A percentile compares a stretch with the other conserved stretches of the same genome.
Evolutionary conservation across 2,329 filamentous ascomycete genomes (phyloP).

Genomic region (Colletotrichum coccodes): DNA sequence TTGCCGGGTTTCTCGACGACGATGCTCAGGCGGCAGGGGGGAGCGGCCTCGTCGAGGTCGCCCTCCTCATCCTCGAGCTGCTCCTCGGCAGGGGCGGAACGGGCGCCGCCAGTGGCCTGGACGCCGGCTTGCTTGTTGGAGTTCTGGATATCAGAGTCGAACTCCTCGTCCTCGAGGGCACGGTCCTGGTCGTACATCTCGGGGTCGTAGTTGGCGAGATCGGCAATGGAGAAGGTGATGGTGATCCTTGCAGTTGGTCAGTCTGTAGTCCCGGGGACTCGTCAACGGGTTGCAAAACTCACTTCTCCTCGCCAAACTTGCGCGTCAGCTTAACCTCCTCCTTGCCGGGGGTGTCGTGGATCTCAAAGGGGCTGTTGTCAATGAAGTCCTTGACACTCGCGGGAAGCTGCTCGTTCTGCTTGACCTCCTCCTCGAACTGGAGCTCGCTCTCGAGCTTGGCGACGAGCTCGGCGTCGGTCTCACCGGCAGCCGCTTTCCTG

Average conservation of each 20-base stretch:
- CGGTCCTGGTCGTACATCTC: conserved; percentile 67
- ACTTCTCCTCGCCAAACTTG: conserved; percentile 90
- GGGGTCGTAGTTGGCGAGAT: conserved; percentile 75
- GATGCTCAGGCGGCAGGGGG: conserved; percentile 86
- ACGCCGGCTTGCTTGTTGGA: conserved; percentile 65
- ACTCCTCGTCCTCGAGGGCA: conserved; percentile 62
- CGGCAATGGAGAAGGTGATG: conserved; percentile 85
- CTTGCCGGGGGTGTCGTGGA: conserved; percentile 83
- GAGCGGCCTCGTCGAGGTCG: conserved; percentile 63
- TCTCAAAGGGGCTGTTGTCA: conserved; percentile 84
- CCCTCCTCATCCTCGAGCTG: conserved; percentile 61
- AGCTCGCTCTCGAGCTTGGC: conserved; percentile 89
- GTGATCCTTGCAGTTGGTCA: conserved; percentile 68
- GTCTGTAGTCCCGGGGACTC: neutral
- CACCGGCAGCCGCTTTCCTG: conserved; percentile 53
- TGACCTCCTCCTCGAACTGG: conserved; percentile 84
- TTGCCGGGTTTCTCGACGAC: conserved; percentile 88
- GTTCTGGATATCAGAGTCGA: conserved; percentile 56
- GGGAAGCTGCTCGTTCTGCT: conserved; percentile 76
- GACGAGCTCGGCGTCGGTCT: conserved; percentile 81
- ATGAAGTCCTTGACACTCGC: conserved; percentile 88
- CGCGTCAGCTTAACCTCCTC: conserved; percentile 89
- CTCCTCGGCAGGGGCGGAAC: conserved; percentile 65
- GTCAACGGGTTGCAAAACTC: conserved; percentile 45
- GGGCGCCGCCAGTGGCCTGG: conserved; percentile 60